These are phyloP conservation scores for Fusarium virguliforme DNA, from an alignment of 2,329 filamentous ascomycete species.

Conservation along the genomic window DNA sequence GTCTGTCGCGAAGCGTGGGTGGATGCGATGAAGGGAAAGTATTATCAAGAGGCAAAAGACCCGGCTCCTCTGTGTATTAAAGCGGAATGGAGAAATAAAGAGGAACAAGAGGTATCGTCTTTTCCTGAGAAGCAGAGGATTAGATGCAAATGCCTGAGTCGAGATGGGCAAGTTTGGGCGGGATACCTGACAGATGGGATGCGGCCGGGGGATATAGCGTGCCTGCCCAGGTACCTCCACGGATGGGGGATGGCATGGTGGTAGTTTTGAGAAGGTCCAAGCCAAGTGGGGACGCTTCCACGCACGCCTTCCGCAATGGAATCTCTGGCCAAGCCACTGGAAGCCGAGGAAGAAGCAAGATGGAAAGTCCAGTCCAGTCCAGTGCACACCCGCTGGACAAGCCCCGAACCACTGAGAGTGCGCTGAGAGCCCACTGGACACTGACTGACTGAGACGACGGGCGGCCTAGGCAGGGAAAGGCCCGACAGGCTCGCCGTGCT, in stretches of 20 bases:
- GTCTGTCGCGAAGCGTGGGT: constrained; percentile 17
- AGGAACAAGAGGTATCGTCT: constrained; percentile 30
- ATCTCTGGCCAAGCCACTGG: constrained; percentile 50
- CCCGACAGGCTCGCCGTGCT: constrained; percentile 36
- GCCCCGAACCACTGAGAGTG: constrained; percentile 34
- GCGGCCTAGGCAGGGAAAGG: constrained; percentile 28
- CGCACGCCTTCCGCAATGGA: constrained; percentile 44
- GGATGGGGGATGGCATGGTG: constrained; percentile 39
- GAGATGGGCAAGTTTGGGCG: constrained; percentile 45
- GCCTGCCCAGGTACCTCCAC: constrained; percentile 30
- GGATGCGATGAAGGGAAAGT: constrained; percentile 24
- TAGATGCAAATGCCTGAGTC: constrained; percentile 20
- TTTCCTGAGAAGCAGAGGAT: constrained; percentile 30
- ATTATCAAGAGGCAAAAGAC: constrained; percentile 12
- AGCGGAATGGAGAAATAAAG: constrained; percentile 16
- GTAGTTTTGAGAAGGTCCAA: constrained; percentile 45
- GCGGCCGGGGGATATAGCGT: constrained; percentile 44
- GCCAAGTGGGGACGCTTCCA: constrained; percentile 33
- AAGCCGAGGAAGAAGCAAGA: constrained; percentile 52
- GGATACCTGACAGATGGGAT: constrained; percentile 45
- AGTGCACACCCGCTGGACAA: constrained; percentile 44
- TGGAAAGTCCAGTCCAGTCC: constrained; percentile 48
- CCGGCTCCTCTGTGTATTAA: constrained; percentile 13
- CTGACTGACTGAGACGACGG: constrained; percentile 22
- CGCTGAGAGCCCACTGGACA: constrained; percentile 12